A percentile compares a stretch with the other conserved stretches of the same genome.
These are phyloP conservation scores for Gastrolobium villosum DNA, from an alignment of 306 rosid genomes.

Conservation along the genomic window DNA sequence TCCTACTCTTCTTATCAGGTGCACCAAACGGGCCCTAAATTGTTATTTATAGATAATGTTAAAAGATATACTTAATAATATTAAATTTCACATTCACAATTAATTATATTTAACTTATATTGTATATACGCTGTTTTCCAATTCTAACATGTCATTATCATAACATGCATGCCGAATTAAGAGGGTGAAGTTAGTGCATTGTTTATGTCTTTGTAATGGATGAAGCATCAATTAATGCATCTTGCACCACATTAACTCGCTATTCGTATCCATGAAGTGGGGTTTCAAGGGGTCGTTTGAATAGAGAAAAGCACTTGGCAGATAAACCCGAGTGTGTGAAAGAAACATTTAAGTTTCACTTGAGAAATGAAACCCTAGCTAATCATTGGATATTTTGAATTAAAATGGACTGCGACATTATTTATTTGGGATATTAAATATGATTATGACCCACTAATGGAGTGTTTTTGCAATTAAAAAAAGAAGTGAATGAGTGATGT, in stretches of 20 bases:
- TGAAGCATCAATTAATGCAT: not conserved
- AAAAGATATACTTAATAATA: not conserved
- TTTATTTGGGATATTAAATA: not conserved
- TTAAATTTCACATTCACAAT: not conserved
- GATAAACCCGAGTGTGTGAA: not conserved
- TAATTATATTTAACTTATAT: not conserved
- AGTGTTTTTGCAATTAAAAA: conserved; percentile 7
- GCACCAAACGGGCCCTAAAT: too few relatives aligned
- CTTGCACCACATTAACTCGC: conserved; percentile 3
- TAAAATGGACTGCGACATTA: conserved; percentile 8
- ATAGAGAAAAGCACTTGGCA: conserved; percentile 3
- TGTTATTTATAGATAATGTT: not conserved
- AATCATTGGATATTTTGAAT: conserved; percentile 37
- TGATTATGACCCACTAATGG: conserved; percentile 5
- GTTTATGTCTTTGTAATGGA: not conserved
- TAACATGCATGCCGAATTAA: not conserved
- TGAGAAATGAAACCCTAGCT: not conserved
- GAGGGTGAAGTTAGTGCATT: not conserved
- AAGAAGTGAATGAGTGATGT: conserved; percentile 30
- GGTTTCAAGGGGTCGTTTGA: not conserved
- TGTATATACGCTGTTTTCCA: not conserved
- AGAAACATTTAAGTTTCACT: conserved; percentile 27
- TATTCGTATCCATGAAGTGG: not conserved
- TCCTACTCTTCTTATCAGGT: too few relatives aligned
- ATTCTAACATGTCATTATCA: not conserved